A percentile compares a stretch with the other conserved stretches of the same genome.
Conservation (phyloP, 2,329 filamentous ascomycete species). For the Aureobasidium namibiae region DNA sequence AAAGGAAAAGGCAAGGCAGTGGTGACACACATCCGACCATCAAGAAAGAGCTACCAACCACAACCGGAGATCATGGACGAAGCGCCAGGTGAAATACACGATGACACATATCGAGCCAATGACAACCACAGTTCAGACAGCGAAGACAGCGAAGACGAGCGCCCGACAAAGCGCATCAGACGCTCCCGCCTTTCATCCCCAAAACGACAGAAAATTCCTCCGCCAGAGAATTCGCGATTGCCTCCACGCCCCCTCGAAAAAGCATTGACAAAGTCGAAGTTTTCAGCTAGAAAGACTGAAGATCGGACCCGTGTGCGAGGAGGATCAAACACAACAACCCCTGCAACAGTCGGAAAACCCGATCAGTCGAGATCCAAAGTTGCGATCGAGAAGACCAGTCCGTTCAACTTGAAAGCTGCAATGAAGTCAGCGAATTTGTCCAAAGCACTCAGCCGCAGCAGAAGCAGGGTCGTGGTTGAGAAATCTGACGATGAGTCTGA, state of each 20-base stretch:
- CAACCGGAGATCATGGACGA: background rate
- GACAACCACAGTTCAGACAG: background rate
- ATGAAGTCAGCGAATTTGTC: background rate
- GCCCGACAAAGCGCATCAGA: background rate
- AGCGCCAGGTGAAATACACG: background rate
- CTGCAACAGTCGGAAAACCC: background rate
- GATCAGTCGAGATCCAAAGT: background rate
- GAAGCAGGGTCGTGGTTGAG: background rate
- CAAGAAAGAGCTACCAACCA: background rate
- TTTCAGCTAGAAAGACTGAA: background rate
- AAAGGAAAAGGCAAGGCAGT: background rate
- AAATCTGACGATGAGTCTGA: background rate
- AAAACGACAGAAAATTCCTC: background rate
- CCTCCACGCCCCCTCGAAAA: background rate
- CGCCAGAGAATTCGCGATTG: background rate
- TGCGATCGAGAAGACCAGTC: background rate
- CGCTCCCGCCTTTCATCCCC: background rate
- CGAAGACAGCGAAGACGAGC: background rate
- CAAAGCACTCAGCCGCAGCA: background rate
- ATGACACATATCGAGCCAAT: background rate
- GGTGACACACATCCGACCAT: background rate
- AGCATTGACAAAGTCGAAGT: background rate
- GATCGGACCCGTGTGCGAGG: background rate
- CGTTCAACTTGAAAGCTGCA: background rate
- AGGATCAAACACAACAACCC: too few relatives aligned